Conservation (phyloP, 257 asterid genomes). For the Nicotiana undulata region DNA sequence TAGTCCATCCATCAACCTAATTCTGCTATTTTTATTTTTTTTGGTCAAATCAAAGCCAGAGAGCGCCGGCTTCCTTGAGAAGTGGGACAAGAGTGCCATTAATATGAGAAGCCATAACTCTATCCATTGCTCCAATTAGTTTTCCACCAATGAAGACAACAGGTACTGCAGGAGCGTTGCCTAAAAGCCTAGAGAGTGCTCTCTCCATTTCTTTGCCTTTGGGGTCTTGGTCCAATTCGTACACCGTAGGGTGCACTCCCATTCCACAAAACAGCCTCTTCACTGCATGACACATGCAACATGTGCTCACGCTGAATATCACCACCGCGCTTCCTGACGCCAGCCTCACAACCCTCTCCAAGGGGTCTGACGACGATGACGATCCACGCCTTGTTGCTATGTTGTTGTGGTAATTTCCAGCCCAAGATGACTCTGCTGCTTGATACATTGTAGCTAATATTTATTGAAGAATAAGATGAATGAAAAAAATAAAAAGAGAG, state of each 20-base stretch:
- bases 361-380: conserved; percentile 18
- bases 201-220: conserved; percentile 36
- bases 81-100: conserved; percentile 38
- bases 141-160: conserved; percentile 44
- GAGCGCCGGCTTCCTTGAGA: conserved; percentile 42
- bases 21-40: neutral
- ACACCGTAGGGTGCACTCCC: conserved; percentile 38
- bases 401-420: neutral
- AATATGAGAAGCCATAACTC: conserved; percentile 44
- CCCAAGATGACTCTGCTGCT: conserved; percentile 20
- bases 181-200: conserved; percentile 28
- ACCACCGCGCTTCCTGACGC: conserved; percentile 45
- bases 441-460: conserved; percentile 21
- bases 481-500: neutral
- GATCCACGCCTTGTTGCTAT: conserved; percentile 7
- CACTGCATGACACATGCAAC: conserved; percentile 50
- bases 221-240: conserved; percentile 38
- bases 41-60: conserved; percentile 24
- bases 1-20: neutral
- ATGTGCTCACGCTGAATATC: conserved; percentile 35
- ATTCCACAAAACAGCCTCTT: conserved; percentile 40
- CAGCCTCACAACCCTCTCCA: conserved; percentile 31
- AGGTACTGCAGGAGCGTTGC: conserved; percentile 30
- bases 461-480: neutral
- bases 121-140: conserved; percentile 39